Evolutionary conservation across 2,329 filamentous ascomycete genomes (phyloP), one percentile per base, ranked within the genome.

Genomic region (Xylariaceae sp.): DNA sequence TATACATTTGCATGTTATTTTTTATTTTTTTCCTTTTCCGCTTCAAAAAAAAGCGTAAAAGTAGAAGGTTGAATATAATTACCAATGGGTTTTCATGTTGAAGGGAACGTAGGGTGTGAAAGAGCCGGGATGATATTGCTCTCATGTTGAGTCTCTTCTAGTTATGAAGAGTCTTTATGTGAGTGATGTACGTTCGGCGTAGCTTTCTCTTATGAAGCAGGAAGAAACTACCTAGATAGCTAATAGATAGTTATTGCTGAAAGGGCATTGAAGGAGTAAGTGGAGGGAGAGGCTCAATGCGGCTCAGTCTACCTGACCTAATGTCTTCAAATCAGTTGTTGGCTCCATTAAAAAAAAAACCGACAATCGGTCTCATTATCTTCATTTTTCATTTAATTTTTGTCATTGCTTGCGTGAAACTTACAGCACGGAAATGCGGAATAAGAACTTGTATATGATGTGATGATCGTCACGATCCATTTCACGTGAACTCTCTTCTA

Each of bases 31-130:
- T 43, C 1, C 19, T 4, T 19, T 19, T 19, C 19, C 19, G 19
- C 19, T 19, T 19, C 19, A 19, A 19, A 19, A 19, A 19, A 19
- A 19, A 19, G 19, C 19, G 19, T 19, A 19, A 19, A 37, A 37
- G 35, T 11, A 12, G 43, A 35, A 7, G 2, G 31, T 46, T 11
- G 6, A n/a, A n/a, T 34, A 34, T 31, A 40, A 9, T 75, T 74
- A 95, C 91, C 68, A 96, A 72, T 3, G 91, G 91, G 63, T 96
- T 96, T 63, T 96, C 91, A 85, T 96, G 91, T 52, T 76, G 76
- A 34, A 87, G 70, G 11, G 65, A 62, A 34, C 76, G 69, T 32
- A 77, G 64, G 3, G 76, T 80, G 8, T 85, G 86, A 63, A 89
- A 72, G 41, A 76, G 65, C 5, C 70, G 72, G 12, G 65, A 56